Conservation (phyloP, 2,329 filamentous ascomycete genomes). For the Penicillium corylophilum region DNA sequence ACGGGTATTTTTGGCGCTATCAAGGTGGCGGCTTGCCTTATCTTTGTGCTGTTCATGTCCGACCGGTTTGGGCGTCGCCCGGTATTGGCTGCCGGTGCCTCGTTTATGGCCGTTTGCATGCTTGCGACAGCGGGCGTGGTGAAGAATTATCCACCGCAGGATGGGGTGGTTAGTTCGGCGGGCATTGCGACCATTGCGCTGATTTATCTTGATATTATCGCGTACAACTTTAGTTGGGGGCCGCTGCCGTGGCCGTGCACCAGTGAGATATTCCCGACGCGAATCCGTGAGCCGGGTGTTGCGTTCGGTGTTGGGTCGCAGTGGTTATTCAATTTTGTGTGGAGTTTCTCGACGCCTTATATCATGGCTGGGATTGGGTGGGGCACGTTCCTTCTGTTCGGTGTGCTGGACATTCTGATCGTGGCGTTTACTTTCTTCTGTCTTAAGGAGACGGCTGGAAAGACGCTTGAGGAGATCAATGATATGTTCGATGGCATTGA, state of each 20-base stretch:
- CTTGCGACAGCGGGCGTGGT: conserved; percentile 49
- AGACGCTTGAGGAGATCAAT: conserved; percentile 58
- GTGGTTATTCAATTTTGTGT: conserved; percentile 44
- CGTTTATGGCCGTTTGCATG: conserved; percentile 47
- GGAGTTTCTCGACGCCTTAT: conserved; percentile 43
- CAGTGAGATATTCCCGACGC: conserved; percentile 40
- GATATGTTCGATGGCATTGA: conserved; percentile 50
- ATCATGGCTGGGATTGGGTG: conserved; percentile 49
- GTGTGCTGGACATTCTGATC: conserved; percentile 46
- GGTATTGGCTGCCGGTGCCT: conserved; percentile 51
- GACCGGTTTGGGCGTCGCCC: conserved; percentile 54
- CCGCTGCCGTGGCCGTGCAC: conserved; percentile 42
- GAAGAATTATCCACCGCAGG: conserved; percentile 40
- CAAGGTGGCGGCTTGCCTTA: conserved; percentile 52
- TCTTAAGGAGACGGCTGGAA: conserved; percentile 55
- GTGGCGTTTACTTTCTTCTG: conserved; percentile 54
- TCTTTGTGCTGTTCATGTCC: conserved; percentile 55
- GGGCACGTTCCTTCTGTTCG: conserved; percentile 48
- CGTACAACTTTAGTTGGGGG: conserved; percentile 45
- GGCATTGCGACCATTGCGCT: conserved; percentile 54
- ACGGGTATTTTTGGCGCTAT: conserved; percentile 56
- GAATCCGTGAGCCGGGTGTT: conserved; percentile 42
- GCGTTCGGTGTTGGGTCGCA: conserved; percentile 41
- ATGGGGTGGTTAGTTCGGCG: conserved; percentile 44
- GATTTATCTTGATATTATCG: conserved; percentile 56